Percentiles rank a stretch among this genome's conserved stretches.
phyloP scores from a whole-genome alignment of 2,329 filamentous ascomycete species.

The Penicillium sp. region DNA sequence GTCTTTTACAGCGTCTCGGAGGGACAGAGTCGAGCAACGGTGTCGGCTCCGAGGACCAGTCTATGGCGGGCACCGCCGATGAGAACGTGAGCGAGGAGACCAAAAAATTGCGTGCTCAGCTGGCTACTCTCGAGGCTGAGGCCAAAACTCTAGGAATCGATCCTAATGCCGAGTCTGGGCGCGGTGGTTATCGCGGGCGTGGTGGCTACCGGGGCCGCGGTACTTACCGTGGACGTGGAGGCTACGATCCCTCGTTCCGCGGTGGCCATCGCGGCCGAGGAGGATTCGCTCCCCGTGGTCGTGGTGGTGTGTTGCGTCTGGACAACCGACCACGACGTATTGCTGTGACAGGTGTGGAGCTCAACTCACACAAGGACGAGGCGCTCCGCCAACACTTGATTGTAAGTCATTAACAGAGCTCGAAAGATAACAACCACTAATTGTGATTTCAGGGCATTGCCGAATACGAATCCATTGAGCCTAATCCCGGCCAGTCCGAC shows the following conservation, averaged over 20 bases:
- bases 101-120: conserved; percentile 52
- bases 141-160: conserved; percentile 55
- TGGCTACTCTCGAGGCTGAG: conserved; percentile 56
- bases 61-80: conserved; percentile 25
- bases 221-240: conserved; percentile 42
- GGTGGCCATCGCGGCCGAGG: conserved; percentile 46
- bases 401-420: conserved; percentile 31
- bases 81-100: conserved; percentile 49
- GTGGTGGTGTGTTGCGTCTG: conserved; percentile 54
- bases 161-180: conserved; percentile 33
- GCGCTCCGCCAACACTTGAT: conserved; percentile 57
- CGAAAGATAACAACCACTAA: conserved; percentile 7
- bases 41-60: conserved; percentile 22
- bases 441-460: conserved; percentile 40
- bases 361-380: conserved; percentile 53
- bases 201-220: conserved; percentile 38
- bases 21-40: conserved; percentile 37
- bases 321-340: conserved; percentile 59
- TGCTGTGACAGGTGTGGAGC: conserved; percentile 49
- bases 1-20: conserved; percentile 50
- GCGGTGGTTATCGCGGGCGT: conserved; percentile 30
- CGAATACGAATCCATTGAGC: conserved; percentile 47
- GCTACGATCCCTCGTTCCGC: conserved; percentile 39
- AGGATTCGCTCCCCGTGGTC: conserved; percentile 35
- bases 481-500: conserved; percentile 39